Percentiles rank a stretch among this genome's conserved stretches.
Evolutionary conservation across 2,329 filamentous ascomycete species (phyloP).

Genomic region (Scedosporium dehoogii): DNA sequence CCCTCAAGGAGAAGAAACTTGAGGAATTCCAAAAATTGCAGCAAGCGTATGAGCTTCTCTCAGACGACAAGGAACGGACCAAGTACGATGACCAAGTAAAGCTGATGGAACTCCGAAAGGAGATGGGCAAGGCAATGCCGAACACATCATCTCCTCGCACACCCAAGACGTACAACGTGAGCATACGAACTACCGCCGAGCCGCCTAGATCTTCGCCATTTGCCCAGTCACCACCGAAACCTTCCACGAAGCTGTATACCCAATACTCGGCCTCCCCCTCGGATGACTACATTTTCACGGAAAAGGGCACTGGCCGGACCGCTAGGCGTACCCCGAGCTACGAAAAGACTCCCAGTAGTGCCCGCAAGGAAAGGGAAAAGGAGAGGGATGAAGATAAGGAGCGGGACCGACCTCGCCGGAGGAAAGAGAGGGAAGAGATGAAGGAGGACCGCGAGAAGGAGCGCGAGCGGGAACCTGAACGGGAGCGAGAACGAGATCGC

Average conservation of each 20-base stretch:
- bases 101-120: conserved; percentile 54
- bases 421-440: conserved; percentile 10
- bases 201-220: conserved; percentile 36
- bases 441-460: conserved; percentile 5
- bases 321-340: conserved; percentile 39
- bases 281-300: conserved; percentile 42
- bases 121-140: conserved; percentile 31
- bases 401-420: conserved; percentile 20
- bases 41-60: conserved; percentile 83
- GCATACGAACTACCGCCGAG: conserved; percentile 32
- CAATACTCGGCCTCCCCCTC: conserved; percentile 21
- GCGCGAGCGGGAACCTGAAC: conserved; percentile 23
- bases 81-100: conserved; percentile 71
- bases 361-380: conserved; percentile 30
- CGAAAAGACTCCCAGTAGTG: conserved; percentile 28
- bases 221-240: conserved; percentile 23
- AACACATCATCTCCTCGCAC: conserved; percentile 34
- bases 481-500: conserved; percentile 18
- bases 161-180: conserved; percentile 19
- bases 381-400: conserved; percentile 26
- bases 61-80: conserved; percentile 60
- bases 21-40: conserved; percentile 89
- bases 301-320: conserved; percentile 16
- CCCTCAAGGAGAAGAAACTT: conserved; percentile 66
- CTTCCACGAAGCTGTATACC: conserved; percentile 24